These are phyloP conservation scores for Backusella circina DNA, from an alignment of 192 early-diverging fungal genomes.

Conservation along the genomic window DNA sequence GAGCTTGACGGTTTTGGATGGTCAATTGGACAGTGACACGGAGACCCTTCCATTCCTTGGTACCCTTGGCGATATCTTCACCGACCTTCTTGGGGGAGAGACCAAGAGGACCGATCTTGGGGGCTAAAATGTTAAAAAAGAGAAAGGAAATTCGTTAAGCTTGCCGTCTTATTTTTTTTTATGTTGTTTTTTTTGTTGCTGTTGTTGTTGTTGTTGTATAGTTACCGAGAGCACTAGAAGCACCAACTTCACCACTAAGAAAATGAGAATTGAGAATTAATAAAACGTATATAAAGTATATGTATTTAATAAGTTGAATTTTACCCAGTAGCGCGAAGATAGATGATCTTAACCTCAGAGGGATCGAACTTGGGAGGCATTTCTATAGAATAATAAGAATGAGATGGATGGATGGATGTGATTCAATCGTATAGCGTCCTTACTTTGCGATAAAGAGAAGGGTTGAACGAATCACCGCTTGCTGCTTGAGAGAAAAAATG, in stretches of 20 bases:
- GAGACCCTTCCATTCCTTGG: slow-evolving; percentile 98
- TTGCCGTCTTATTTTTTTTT: no score
- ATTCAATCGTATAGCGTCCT: slow-evolving; percentile 1
- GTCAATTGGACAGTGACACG: slow-evolving; percentile 97
- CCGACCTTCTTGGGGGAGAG: slow-evolving; percentile 99
- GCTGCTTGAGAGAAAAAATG: background rate
- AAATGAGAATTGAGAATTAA: background rate
- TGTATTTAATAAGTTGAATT: background rate
- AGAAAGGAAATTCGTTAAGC: background rate
- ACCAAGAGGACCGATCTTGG: slow-evolving; percentile 99
- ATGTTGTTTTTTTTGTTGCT: background rate
- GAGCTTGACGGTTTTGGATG: slow-evolving; percentile 99
- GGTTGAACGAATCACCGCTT: background rate
- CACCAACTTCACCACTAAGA: slow-evolving; percentile 64
- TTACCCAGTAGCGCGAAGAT: slow-evolving; percentile 90
- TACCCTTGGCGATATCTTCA: slow-evolving; percentile 99
- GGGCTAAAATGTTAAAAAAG: slow-evolving; percentile 8
- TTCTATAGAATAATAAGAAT: background rate
- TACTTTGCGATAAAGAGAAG: slow-evolving; percentile 10
- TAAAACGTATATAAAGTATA: no score
- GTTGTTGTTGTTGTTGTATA: background rate
- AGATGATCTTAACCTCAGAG: slow-evolving; percentile 74
- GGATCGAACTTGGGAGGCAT: slow-evolving; percentile 89
- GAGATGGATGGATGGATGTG: slow-evolving; percentile 26
- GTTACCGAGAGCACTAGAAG: slow-evolving; percentile 80